Evolutionary conservation across 2,329 filamentous ascomycete genomes (phyloP).

Genomic region (Paecilomyces variotii): DNA sequence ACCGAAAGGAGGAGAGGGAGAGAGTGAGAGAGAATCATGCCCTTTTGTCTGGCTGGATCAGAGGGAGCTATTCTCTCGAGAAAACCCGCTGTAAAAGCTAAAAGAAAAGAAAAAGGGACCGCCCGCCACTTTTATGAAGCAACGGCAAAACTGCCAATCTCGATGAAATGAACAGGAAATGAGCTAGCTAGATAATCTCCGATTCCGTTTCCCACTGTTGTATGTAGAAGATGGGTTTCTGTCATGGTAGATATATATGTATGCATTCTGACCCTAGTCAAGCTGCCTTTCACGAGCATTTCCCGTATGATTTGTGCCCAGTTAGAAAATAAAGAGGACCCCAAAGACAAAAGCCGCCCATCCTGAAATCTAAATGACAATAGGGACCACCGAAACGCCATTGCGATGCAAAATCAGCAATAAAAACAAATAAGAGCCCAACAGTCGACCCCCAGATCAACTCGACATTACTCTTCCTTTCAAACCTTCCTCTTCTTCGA

Average conservation of each 20-base stretch:
- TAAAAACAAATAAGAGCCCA: not conserved
- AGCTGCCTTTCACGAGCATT: not conserved
- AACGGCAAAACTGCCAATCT: slow-evolving; percentile 17
- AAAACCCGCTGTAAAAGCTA: slow-evolving; percentile 6
- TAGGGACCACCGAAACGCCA: not conserved
- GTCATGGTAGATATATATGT: not conserved
- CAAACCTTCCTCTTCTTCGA: slow-evolving; percentile 25
- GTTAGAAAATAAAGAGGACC: not conserved
- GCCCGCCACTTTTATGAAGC: slow-evolving; percentile 18
- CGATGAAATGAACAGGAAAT: slow-evolving; percentile 27
- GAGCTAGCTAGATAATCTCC: slow-evolving; percentile 3
- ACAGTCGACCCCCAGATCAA: not conserved
- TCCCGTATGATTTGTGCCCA: not conserved
- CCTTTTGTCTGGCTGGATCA: slow-evolving; percentile 1
- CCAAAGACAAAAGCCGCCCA: not conserved
- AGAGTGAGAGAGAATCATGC: slow-evolving; percentile 6
- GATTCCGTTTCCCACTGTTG: not conserved
- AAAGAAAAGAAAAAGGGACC: not conserved
- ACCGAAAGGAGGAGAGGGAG: slow-evolving; percentile 9
- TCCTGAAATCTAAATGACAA: not conserved
- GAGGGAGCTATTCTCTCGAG: slow-evolving; percentile 2
- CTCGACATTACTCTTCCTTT: slow-evolving; percentile 2
- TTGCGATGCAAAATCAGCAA: not conserved
- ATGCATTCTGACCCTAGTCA: not conserved
- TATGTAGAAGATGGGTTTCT: not conserved